A percentile compares a stretch with the other conserved stretches of the same genome.
Evolutionary conservation across 345 rosid genomes (phyloP).

Genomic region (Ailanthus altissimus): DNA sequence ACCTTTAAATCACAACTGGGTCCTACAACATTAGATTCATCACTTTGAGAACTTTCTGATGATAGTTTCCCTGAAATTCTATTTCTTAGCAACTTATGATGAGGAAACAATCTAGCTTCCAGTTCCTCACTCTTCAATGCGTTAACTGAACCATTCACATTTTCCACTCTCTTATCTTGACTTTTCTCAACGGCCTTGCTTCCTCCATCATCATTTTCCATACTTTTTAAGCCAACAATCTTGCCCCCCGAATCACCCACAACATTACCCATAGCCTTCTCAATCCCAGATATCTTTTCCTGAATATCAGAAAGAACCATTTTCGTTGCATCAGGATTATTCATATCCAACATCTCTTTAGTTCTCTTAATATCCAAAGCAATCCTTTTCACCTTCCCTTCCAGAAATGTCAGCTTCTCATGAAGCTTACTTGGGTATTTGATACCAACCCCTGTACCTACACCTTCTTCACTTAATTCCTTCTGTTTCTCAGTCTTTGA

Average conservation of each 20-base stretch:
- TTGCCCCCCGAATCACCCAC: constrained; percentile 42
- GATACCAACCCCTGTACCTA: constrained; percentile 15
- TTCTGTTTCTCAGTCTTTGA: constrained; percentile 46
- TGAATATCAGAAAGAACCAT: constrained; percentile 73
- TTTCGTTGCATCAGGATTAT: constrained; percentile 77
- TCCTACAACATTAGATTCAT: constrained; percentile 24
- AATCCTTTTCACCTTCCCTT: constrained; percentile 92
- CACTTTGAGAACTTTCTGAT: constrained; percentile 32
- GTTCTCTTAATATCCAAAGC: constrained; percentile 92
- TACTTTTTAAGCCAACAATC: constrained; percentile 20
- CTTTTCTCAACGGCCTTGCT: constrained; percentile 30
- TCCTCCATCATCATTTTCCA: constrained; percentile 29
- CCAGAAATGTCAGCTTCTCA: constrained; percentile 93
- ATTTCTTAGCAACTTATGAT: constrained; percentile 78
- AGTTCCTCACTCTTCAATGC: constrained; percentile 66
- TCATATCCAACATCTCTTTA: constrained; percentile 88
- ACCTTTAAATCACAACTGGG: constrained; percentile 28
- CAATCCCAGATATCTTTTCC: constrained; percentile 87
- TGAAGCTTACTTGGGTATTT: constrained; percentile 77
- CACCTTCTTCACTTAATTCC: constrained; percentile 34
- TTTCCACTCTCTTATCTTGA: constrained; percentile 32
- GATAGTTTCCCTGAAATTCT: constrained; percentile 47
- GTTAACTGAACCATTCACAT: constrained; percentile 47
- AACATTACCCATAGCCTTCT: constrained; percentile 66
- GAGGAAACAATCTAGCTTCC: constrained; percentile 95